Percentiles rank a stretch among this genome's conserved stretches.
These are phyloP conservation scores for Raffaelea albimanens DNA, from an alignment of 2,329 filamentous ascomycete species.

Conservation along the genomic window DNA sequence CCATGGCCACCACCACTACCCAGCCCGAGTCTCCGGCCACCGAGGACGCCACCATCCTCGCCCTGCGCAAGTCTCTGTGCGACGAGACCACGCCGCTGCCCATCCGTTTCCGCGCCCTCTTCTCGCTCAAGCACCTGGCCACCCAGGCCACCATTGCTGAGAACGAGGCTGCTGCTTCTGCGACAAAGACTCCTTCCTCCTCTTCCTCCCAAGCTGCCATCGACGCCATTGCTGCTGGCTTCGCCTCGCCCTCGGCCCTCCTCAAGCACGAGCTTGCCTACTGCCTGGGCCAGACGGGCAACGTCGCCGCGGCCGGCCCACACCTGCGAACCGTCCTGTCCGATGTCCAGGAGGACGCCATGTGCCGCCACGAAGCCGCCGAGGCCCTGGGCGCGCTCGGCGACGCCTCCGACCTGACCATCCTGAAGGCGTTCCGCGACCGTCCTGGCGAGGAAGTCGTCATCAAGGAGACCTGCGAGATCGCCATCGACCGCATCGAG, in stretches of 20 bases:
- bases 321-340: constrained; percentile 66
- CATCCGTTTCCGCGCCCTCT: constrained; percentile 88
- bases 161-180: constrained; percentile 41
- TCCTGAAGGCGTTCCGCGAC: constrained; percentile 67
- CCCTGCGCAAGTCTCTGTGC: constrained; percentile 66
- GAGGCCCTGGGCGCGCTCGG: constrained; percentile 88
- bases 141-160: constrained; percentile 33
- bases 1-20: constrained; percentile 17
- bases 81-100: constrained; percentile 76
- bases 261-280: constrained; percentile 97
- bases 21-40: constrained; percentile 7
- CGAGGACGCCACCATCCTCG: constrained; percentile 38
- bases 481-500: constrained; percentile 85
- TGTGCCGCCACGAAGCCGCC: constrained; percentile 94
- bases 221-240: constrained; percentile 79
- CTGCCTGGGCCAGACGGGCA: constrained; percentile 85
- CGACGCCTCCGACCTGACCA: constrained; percentile 59
- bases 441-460: constrained; percentile 66
- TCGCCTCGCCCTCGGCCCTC: constrained; percentile 75
- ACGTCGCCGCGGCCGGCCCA: constrained; percentile 57
- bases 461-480: constrained; percentile 92
- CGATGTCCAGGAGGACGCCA: constrained; percentile 75
- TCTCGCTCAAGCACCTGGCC: constrained; percentile 92
- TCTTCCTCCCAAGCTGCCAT: constrained; percentile 46
- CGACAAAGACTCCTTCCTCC: constrained; percentile 4